Base-by-base conservation (phyloP, 495 filamentous ascomycete species). In the Penicillium canescens region DNA sequence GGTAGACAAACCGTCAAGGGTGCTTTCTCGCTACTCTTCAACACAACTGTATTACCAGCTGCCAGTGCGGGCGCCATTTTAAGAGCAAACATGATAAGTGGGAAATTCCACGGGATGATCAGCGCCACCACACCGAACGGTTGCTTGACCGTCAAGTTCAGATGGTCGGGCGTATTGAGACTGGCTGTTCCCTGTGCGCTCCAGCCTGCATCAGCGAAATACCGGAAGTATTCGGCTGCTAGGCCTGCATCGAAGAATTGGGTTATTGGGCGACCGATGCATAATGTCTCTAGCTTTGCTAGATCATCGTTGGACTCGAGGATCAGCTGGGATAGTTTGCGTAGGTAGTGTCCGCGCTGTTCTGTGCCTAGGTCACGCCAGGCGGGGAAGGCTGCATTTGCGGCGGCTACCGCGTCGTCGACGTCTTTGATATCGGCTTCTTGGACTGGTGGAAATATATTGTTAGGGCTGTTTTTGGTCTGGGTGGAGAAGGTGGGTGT, bases 21-120 rank as follows among this genome's bases (percentile, higher is more conserved):
- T 6, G 81, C 79, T 61, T 81, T 74, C 62, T 86, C 82, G 20
- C 77, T 82, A 24, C 76, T 78, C 70, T 85, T 84, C 41, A 83
- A 55, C 9, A 86, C 71, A 7, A 85, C 72, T n/a, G 74, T 79
- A 51, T 86, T 85, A 1, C 83, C 83, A 0, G 82, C 78, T 0
- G 78, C 80, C 16, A 86, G 61, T 1, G 81, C 81, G 1, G 82
- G 78, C 12, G 78, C 82, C 36, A 82, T 54, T 60, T 85, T 85
- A 62, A 76, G 75, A n/a, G 78, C 57, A 16, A 70, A 66, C 31
- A 61, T 62, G 2, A 47, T 7, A 12, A 75, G 44, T 0, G 73
- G 69, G 8, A 63, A 59, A 33, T 77, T 75, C 72, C 70, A 71
- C 2, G 73, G 62, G 13, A 69, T 69, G 24, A 76, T 76, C 28